These are phyloP conservation scores for Neurospora sp. DNA, from an alignment of 495 filamentous ascomycete genomes.

Conservation along the genomic window DNA sequence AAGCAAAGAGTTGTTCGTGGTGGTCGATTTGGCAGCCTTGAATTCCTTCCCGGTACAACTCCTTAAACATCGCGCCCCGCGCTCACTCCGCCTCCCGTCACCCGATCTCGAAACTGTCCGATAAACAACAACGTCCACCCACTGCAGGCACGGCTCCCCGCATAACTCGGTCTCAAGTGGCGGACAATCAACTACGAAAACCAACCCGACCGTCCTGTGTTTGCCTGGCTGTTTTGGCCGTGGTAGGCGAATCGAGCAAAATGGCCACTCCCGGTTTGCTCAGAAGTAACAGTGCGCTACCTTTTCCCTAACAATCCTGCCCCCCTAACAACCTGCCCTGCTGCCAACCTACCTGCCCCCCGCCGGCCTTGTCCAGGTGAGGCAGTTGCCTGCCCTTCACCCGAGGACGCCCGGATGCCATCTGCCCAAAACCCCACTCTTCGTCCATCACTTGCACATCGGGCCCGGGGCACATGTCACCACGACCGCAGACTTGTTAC, in stretches of 20 bases:
- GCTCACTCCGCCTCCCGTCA: background rate
- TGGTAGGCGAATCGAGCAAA: background rate
- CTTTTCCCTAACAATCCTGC: background rate
- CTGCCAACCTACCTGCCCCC: background rate
- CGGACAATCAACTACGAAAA: background rate
- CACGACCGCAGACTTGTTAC: too few species aligned
- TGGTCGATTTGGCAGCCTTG: background rate
- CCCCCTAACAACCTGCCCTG: background rate
- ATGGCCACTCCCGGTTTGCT: background rate
- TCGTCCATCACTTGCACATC: too few species aligned
- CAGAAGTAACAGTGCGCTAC: background rate
- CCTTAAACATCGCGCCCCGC: background rate
- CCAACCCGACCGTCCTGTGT: background rate
- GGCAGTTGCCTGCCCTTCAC: background rate
- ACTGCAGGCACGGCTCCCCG: background rate
- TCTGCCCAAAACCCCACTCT: background rate
- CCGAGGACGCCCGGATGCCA: background rate
- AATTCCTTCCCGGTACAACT: background rate
- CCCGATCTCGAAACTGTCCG: background rate
- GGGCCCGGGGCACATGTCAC: too few species aligned
- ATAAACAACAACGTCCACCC: background rate
- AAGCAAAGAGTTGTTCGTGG: background rate
- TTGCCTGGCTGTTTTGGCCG: background rate
- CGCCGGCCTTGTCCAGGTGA: background rate
- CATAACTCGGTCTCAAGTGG: background rate